phyloP scores from a whole-genome alignment of 306 rosid genomes.

The Styphnolobium japonicum region DNA sequence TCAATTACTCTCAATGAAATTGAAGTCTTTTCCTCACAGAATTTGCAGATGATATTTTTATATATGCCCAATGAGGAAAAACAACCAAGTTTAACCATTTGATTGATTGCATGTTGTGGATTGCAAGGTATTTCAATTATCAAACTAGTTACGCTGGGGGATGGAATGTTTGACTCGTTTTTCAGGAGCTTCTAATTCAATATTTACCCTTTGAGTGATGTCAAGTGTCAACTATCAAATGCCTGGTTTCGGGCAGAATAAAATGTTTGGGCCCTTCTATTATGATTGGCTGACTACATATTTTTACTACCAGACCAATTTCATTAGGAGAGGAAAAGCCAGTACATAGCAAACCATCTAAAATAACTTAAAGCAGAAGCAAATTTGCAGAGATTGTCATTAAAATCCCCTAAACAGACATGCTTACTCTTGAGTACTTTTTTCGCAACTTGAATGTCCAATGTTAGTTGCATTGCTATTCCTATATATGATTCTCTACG shows the following conservation, averaged over 20 bases:
- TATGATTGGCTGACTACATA: too few relatives aligned
- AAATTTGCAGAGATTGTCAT: not conserved
- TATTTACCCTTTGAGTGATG: not conserved
- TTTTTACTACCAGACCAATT: too few relatives aligned
- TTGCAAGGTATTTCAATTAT: not conserved
- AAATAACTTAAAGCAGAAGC: not conserved
- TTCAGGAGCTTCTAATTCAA: not conserved
- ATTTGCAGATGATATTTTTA: too few relatives aligned
- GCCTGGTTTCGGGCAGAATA: too few relatives aligned
- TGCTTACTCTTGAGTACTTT: not conserved
- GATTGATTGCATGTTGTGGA: not conserved
- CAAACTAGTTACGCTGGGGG: not conserved
- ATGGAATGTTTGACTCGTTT: not conserved
- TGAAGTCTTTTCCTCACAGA: not conserved
- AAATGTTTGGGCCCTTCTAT: too few relatives aligned
- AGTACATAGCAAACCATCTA: too few relatives aligned
- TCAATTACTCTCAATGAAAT: not conserved
- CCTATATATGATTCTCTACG: not conserved
- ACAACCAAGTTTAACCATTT: not conserved
- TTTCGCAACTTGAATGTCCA: conserved; percentile 8
- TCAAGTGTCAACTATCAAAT: not conserved
- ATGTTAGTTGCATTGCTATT: not conserved
- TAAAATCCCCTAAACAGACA: not conserved
- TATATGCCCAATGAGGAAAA: not conserved
- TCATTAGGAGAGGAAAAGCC: too few relatives aligned